phyloP scores from a whole-genome alignment of 805 yeast species.

The Lipomyces oligophaga region DNA sequence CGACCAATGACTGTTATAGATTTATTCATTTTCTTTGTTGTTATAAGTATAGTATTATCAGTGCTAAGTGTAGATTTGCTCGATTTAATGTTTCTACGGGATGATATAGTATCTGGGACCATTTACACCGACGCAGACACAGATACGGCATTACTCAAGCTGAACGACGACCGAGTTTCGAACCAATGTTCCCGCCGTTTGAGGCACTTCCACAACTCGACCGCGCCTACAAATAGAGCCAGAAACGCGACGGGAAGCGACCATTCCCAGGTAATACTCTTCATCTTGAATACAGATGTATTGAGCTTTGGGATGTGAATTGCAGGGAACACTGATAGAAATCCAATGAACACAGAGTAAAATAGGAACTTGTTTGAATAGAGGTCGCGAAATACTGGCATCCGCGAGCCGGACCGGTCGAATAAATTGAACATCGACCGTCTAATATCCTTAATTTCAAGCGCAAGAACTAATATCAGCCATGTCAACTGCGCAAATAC shows the following conservation, averaged over 20 bases:
- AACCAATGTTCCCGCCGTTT: conserved; percentile 46
- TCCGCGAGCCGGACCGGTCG: conserved; percentile 59
- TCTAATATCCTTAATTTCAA: conserved; percentile 76
- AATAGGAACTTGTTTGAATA: conserved; percentile 74
- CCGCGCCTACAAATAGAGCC: conserved; percentile 54
- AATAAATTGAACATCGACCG: conserved; percentile 55
- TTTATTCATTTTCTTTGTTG: no score
- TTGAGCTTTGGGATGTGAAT: conserved; percentile 88
- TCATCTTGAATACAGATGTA: conserved; percentile 67
- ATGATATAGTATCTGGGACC: no score
- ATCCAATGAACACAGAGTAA: conserved; percentile 74
- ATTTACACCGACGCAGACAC: no score
- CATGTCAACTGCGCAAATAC: conserved; percentile 81
- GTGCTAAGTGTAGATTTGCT: no score
- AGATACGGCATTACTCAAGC: no score
- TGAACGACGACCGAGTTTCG: no score
- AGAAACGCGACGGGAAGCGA: conserved; percentile 60
- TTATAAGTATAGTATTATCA: no score
- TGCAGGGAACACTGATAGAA: conserved; percentile 70
- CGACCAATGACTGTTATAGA: no score
- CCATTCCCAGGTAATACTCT: conserved; percentile 74
- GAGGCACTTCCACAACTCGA: conserved; percentile 63
- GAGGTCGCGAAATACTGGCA: conserved; percentile 56
- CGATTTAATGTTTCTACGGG: no score
- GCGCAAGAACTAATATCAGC: conserved; percentile 76